Base-by-base conservation (phyloP, 73 alveolate genomes). In the Paramecium sexaurelia region DNA sequence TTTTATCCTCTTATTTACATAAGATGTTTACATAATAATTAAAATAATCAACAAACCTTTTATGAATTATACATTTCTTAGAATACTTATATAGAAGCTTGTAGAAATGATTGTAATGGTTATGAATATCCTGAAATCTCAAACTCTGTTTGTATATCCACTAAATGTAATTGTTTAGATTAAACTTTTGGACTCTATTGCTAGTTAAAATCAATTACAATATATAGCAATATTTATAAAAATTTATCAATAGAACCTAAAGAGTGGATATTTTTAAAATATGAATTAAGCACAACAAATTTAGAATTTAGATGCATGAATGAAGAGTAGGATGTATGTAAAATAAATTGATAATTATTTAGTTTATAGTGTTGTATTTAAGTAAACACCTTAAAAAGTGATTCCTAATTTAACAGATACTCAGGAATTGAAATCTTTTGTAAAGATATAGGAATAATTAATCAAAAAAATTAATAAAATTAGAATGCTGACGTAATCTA, bases 21-120 rank as follows among this genome's bases (percentile, higher is more conserved):
- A 24, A 61, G 26, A 61, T 61, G 83, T 26, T 26, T 61, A 29
- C 4, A 61, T 26, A 10, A 20, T 0, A 8, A 51, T 17, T 51
- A 51, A 0, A n/a, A 2, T n/a, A 51, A 19, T 51, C 15, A 0
- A 17, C 15, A 51, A 17, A 51, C 32, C 22, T 51, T 22, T 4
- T 51, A 51, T 51, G 67, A 51, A 17, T 51, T 51, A 17, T 51
- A 51, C 17, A 51, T 51, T 17, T 5, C 67, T 17, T 26, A 51
- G 17, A 51, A 6, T 17, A 26, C 67, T 15, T 51, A 1, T 51
- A 32, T 32, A 22, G 29, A 32, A 2, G 5, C 27, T 27, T 78
- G 90, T 45, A 43, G 3, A 7, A 78, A 78, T 45, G 90, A 78
- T 78, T 78, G 90, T 33, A 43, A 43, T 78, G 90, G 90, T 15